Evolutionary conservation across 805 yeast species (phyloP).

Genomic region (Kluyveromyces nonfermentans): DNA sequence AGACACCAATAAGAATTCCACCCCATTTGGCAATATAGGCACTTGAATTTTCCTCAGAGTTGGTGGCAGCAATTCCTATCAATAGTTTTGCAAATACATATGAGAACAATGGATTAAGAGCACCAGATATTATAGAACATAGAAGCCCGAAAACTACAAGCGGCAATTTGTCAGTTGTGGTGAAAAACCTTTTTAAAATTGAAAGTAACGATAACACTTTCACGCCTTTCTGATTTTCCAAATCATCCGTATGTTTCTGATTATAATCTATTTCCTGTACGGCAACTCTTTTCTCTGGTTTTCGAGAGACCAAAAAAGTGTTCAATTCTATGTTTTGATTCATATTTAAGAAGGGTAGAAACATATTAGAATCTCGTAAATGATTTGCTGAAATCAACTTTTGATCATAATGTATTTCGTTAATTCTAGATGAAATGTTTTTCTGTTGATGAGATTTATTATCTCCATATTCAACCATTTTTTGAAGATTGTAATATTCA

Average conservation of each 20-base stretch:
- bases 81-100: constrained; percentile 65
- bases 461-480: background rate
- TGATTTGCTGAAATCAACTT: background rate
- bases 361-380: background rate
- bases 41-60: constrained; percentile 25
- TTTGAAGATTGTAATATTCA: constrained; percentile 3
- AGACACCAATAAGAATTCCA: constrained; percentile 48
- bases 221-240: constrained; percentile 12
- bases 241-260: constrained; percentile 2
- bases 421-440: background rate
- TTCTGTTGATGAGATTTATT: background rate
- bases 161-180: constrained; percentile 16
- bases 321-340: background rate
- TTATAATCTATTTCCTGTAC: background rate
- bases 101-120: constrained; percentile 67
- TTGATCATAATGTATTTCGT: background rate
- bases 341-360: background rate
- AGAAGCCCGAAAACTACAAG: constrained; percentile 42
- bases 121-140: constrained; percentile 48
- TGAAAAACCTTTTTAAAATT: constrained; percentile 26
- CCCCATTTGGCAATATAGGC: constrained; percentile 54
- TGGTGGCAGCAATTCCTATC: constrained; percentile 47
- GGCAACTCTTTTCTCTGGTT: background rate
- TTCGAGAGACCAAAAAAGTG: background rate
- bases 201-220: constrained; percentile 20